These are phyloP conservation scores for Apodospora peruviana DNA, from an alignment of 495 filamentous ascomycete species.

Conservation along the genomic window DNA sequence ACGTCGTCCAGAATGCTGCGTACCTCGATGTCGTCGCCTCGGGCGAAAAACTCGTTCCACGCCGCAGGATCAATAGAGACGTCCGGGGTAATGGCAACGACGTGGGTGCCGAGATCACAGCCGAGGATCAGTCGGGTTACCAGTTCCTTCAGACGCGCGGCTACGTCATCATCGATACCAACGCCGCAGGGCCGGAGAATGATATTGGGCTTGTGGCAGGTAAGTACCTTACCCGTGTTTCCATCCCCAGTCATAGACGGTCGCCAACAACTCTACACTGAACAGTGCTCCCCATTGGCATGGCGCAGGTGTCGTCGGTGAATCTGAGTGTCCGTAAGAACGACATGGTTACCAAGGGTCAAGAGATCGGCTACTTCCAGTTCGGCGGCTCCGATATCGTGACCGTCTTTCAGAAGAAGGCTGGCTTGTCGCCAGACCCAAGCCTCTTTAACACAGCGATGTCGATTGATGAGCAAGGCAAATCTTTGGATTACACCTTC, in stretches of 20 bases:
- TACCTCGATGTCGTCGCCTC: background rate
- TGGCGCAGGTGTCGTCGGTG: constrained; percentile 2
- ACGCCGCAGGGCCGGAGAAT: constrained; percentile 1
- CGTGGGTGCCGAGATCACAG: too few species aligned
- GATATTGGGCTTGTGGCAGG: too few species aligned
- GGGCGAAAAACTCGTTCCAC: background rate
- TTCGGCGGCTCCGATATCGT: constrained; percentile 6
- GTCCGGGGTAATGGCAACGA: too few species aligned
- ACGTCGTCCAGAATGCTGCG: constrained; percentile 3
- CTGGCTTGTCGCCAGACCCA: too few species aligned
- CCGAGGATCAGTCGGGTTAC: constrained; percentile 3
- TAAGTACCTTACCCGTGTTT: too few species aligned
- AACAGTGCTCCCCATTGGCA: constrained; percentile 6
- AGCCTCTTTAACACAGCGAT: too few species aligned
- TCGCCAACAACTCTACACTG: too few species aligned
- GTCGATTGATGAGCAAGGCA: too few species aligned
- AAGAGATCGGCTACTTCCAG: constrained; percentile 1
- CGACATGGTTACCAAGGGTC: background rate
- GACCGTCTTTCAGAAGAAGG: constrained; percentile 4
- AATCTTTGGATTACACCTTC: too few species aligned
- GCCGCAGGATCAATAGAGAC: background rate
- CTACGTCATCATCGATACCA: constrained; percentile 1
- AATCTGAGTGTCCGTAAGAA: background rate
- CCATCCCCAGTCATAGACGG: too few species aligned
- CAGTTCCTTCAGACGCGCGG: constrained; percentile 7